A percentile compares a stretch with the other conserved stretches of the same genome.
Evolutionary conservation across 257 asterid species (phyloP).

Genomic region (Gardenia jasminoides): DNA sequence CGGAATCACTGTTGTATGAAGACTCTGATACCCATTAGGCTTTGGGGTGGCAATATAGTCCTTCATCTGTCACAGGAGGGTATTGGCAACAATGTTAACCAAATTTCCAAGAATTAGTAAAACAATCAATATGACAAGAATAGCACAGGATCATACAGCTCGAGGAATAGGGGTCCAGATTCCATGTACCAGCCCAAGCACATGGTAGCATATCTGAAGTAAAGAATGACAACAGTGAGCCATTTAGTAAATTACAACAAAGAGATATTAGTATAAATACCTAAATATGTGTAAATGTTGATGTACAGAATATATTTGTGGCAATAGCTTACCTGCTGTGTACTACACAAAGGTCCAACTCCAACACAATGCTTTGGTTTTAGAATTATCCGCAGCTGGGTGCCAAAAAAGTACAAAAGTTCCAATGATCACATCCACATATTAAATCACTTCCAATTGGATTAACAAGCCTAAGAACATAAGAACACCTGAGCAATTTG

Average conservation of each 20-base stretch:
- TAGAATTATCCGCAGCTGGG: conserved; percentile 76
- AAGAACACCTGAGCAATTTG: conserved; percentile 79
- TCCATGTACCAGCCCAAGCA: conserved; percentile 90
- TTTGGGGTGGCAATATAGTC: conserved; percentile 86
- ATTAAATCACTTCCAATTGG: conserved; percentile 9
- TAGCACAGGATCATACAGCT: conserved; percentile 51
- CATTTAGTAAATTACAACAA: conserved; percentile 21
- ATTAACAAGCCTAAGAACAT: conserved; percentile 14
- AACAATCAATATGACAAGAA: conserved; percentile 12
- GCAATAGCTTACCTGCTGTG: conserved; percentile 65
- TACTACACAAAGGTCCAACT: conserved; percentile 83
- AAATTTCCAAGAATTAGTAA: neutral
- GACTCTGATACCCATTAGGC: conserved; percentile 94
- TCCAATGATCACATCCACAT: conserved; percentile 1
- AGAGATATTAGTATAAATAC: conserved; percentile 1
- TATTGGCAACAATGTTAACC: conserved; percentile 12
- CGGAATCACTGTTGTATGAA: conserved; percentile 91
- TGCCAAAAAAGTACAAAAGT: conserved; percentile 29
- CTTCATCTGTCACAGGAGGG: conserved; percentile 65
- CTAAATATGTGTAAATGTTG: neutral
- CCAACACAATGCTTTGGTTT: conserved; percentile 82
- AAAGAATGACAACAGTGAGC: conserved; percentile 26
- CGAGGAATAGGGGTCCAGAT: conserved; percentile 96
- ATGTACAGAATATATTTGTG: conserved; percentile 2
- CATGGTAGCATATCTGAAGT: conserved; percentile 84